Evolutionary conservation across 129 eudicot genomes (phyloP), one percentile per base, ranked within the genome.

Genomic region (Artemisia annua): DNA sequence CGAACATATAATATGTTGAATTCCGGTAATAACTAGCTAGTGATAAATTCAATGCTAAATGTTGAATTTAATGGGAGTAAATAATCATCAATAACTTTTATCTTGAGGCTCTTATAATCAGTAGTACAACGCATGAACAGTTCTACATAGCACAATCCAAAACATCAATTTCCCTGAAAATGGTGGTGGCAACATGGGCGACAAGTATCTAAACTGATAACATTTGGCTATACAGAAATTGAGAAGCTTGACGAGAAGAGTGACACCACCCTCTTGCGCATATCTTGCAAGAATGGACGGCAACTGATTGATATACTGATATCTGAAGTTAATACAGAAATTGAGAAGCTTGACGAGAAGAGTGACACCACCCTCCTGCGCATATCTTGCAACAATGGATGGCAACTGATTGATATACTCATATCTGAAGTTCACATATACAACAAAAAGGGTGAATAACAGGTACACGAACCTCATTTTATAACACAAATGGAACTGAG

Each of bases 201-300:
- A 70, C n/a, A 77, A 15, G 65, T 48, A 77, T 77, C 76, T 70
- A 15, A 77, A 70, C 35, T 70, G 81, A 32, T 69, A 70, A 32
- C 66, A 52, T 54, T 77, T 77, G 54, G 81, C 81, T 54, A 77
- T 70, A 13, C 19, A 70, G 66, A 77, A 77, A 63, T 77, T 70
- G n/a, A 77, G 13, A 61, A 77, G 55, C 55, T 70, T 69, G 75
- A 77, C 12, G 12, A 71, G n/a, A 11, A 77, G 70, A 60, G 71
- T 51, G 64, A 77, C 13, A 48, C 68, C 30, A 35, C 71, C 81
- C 16, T 62, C 81, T 52, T 60, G 56, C 32, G 70, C 0, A 10
- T 28, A 44, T 26, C 20, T 53, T 39, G 13, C 54, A 11, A 62
- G 19, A 78, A 32, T 18, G 6, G 54, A 63, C 1, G 49, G 28